phyloP scores from a whole-genome alignment of 2,329 filamentous ascomycete species.

The Trichoderma polysporum region DNA sequence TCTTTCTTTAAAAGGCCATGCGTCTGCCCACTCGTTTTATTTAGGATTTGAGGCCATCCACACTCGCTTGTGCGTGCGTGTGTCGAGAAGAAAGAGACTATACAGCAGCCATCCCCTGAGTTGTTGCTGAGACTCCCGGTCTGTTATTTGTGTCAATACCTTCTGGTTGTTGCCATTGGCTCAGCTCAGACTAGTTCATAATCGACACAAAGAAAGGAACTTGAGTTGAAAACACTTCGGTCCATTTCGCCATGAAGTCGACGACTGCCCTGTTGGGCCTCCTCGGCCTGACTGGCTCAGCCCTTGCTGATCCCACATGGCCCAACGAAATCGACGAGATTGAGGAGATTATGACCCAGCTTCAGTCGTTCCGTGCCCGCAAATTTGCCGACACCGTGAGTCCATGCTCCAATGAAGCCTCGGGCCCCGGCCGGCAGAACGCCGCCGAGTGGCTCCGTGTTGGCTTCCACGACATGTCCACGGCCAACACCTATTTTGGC shows the following conservation, averaged over 20 bases:
- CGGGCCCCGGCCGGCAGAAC: constrained; percentile 55
- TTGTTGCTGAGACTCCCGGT: background rate
- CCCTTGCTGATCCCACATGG: constrained; percentile 57
- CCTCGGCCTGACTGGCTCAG: constrained; percentile 37
- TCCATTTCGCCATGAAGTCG: constrained; percentile 25
- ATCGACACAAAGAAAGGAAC: background rate
- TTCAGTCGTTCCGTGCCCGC: constrained; percentile 52
- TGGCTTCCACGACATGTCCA: constrained; percentile 63
- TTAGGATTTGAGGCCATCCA: constrained; percentile 3
- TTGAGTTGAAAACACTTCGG: background rate
- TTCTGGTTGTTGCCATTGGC: background rate
- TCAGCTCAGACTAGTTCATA: background rate
- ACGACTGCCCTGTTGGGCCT: constrained; percentile 34
- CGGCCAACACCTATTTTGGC: constrained; percentile 47
- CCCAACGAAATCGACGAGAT: constrained; percentile 59
- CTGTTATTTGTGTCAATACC: background rate
- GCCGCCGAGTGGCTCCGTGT: constrained; percentile 62
- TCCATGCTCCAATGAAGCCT: constrained; percentile 55
- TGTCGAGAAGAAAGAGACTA: background rate
- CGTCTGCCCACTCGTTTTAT: background rate
- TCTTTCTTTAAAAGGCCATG: constrained; percentile 6
- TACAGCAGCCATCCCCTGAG: background rate
- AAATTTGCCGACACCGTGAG: constrained; percentile 57
- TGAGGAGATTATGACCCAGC: constrained; percentile 63
- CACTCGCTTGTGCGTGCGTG: background rate